Percentiles rank a stretch among this genome's conserved stretches.
These are phyloP conservation scores for Solanum peruvianum DNA, from an alignment of 257 asterid species.

Conservation along the genomic window DNA sequence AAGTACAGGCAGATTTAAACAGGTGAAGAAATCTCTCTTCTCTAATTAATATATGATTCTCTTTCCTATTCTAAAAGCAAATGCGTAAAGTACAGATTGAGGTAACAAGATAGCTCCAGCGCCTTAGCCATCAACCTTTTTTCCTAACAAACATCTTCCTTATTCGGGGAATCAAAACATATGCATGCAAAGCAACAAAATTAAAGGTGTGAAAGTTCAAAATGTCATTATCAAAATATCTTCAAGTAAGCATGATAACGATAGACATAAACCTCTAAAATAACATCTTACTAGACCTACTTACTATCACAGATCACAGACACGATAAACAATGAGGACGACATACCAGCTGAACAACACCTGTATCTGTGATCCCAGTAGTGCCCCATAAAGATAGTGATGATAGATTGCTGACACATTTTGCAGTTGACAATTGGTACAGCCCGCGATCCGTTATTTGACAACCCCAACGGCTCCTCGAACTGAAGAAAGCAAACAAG, in stretches of 20 bases:
- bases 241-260: background rate
- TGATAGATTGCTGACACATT: constrained; percentile 60
- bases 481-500: constrained; percentile 27
- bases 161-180: background rate
- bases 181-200: background rate
- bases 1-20: background rate
- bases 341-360: constrained; percentile 62
- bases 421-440: constrained; percentile 53
- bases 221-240: background rate
- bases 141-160: background rate
- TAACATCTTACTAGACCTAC: background rate
- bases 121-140: background rate
- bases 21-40: background rate
- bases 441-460: constrained; percentile 78
- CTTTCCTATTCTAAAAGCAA: background rate
- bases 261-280: background rate
- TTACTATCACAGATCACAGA: background rate
- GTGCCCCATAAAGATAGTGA: constrained; percentile 84
- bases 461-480: constrained; percentile 96
- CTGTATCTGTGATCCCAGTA: constrained; percentile 60
- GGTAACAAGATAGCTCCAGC: background rate
- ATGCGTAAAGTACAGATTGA: background rate
- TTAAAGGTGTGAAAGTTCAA: background rate
- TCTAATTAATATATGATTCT: background rate
- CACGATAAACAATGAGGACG: background rate